Conservation (phyloP, 768 basidiomycete genomes). For the Rhodosporidiobolus odoratus region DNA sequence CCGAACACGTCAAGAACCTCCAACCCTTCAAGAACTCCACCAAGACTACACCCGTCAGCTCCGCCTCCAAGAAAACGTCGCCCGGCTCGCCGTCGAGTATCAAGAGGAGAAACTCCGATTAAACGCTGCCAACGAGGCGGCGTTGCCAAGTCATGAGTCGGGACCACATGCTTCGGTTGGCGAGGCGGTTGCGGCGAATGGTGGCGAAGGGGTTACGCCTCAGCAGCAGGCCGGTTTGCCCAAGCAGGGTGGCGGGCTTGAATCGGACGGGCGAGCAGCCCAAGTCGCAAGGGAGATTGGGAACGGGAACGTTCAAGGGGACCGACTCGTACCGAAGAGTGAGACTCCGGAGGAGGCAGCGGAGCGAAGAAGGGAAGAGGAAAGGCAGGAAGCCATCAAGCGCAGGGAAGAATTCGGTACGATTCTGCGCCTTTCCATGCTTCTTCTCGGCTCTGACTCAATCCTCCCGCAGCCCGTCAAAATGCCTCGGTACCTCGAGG, state of each 20-base stretch:
- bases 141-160: background rate
- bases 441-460: background rate
- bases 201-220: no score
- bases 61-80: conserved; percentile 34
- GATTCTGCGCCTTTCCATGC: background rate
- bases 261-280: background rate
- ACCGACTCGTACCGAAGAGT: background rate
- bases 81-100: conserved; percentile 25
- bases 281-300: conserved; percentile 19
- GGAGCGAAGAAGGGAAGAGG: background rate
- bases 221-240: conserved; percentile 6
- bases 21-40: conserved; percentile 31
- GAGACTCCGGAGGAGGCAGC: background rate
- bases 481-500: conserved; percentile 3
- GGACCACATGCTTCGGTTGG: background rate
- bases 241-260: background rate
- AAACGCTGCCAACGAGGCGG: background rate
- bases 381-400: conserved; percentile 12
- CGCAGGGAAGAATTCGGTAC: conserved; percentile 26
- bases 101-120: conserved; percentile 31
- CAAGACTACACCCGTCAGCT: conserved; percentile 24
- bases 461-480: background rate
- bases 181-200: background rate
- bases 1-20: conserved; percentile 31
- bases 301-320: background rate